Conservation (phyloP, 441 rosid species). For the Flueggea neowawraea region DNA sequence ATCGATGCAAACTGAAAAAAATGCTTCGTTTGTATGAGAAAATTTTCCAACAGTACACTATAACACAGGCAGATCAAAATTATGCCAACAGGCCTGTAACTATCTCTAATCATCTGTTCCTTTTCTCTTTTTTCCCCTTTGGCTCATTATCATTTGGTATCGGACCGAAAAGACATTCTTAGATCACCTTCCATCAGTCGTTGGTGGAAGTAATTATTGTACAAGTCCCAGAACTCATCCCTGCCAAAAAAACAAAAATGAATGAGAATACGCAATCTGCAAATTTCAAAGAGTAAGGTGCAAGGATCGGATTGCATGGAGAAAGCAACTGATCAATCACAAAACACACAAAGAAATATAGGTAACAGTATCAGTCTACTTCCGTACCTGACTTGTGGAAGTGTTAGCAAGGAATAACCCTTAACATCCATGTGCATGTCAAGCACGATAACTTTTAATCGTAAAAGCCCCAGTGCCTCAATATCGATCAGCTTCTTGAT, state of each 20-base stretch:
- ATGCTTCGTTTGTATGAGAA: too few species aligned
- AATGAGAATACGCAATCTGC: neutral
- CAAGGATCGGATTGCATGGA: neutral
- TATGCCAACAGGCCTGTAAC: too few species aligned
- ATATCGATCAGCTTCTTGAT: slow-evolving; percentile 76
- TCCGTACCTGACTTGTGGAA: slow-evolving; percentile 83
- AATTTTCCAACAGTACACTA: too few species aligned
- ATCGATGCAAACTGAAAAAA: too few species aligned
- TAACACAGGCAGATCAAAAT: too few species aligned
- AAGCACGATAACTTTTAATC: slow-evolving; percentile 50
- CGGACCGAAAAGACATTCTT: slow-evolving; percentile 63
- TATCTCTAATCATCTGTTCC: slow-evolving; percentile 1
- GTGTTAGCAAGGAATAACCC: slow-evolving; percentile 75
- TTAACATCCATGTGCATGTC: slow-evolving; percentile 72
- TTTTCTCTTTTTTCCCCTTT: slow-evolving; percentile 27
- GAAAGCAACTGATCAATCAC: neutral
- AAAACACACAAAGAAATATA: neutral
- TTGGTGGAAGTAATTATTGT: slow-evolving; percentile 63
- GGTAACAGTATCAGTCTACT: too few species aligned
- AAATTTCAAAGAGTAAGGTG: neutral
- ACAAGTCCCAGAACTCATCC: slow-evolving; percentile 87
- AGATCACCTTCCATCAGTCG: slow-evolving; percentile 51
- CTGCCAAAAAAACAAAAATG: slow-evolving; percentile 32
- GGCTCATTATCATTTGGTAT: slow-evolving; percentile 25
- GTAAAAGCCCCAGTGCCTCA: slow-evolving; percentile 73